Percentiles rank a stretch among this genome's conserved stretches.
phyloP scores from a whole-genome alignment of 2,329 filamentous ascomycete genomes.

The Cladosporium sp. region DNA sequence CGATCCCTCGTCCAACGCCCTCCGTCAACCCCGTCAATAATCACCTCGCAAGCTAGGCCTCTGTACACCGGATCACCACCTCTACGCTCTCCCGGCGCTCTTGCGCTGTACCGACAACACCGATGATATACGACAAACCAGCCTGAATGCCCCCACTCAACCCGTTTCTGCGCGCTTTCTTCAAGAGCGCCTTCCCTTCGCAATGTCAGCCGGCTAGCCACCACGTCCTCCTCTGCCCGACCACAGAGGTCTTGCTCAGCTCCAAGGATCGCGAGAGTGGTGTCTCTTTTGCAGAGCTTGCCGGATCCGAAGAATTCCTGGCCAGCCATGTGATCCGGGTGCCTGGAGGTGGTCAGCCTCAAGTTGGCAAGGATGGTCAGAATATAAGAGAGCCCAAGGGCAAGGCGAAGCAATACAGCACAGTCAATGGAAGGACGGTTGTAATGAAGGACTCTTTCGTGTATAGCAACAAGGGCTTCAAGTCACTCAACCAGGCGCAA shows the following conservation, averaged over 20 bases:
- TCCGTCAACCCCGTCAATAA: background rate
- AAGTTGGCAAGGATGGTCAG: conserved; percentile 45
- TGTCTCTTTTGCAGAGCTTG: conserved; percentile 73
- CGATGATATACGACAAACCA: conserved; percentile 26
- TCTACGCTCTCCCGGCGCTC: background rate
- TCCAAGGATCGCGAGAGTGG: conserved; percentile 85
- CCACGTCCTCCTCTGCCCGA: conserved; percentile 90
- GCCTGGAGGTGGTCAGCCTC: conserved; percentile 52
- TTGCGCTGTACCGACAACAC: background rate
- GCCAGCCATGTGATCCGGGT: conserved; percentile 95
- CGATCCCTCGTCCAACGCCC: background rate
- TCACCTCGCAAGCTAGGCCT: background rate
- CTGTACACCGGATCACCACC: background rate
- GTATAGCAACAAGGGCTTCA: conserved; percentile 99
- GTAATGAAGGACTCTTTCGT: conserved; percentile 91
- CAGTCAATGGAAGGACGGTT: conserved; percentile 87
- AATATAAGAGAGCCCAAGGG: conserved; percentile 79
- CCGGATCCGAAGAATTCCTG: conserved; percentile 89
- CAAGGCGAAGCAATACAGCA: conserved; percentile 93
- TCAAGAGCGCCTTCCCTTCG: conserved; percentile 86
- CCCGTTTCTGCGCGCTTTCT: conserved; percentile 97
- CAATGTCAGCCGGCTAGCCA: conserved; percentile 92
- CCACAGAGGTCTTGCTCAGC: conserved; percentile 86
- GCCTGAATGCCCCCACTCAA: conserved; percentile 70
- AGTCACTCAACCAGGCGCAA: conserved; percentile 84